Evolutionary conservation across 2,329 filamentous ascomycete genomes (phyloP).

Genomic region (Arthrobotrys conoides): DNA sequence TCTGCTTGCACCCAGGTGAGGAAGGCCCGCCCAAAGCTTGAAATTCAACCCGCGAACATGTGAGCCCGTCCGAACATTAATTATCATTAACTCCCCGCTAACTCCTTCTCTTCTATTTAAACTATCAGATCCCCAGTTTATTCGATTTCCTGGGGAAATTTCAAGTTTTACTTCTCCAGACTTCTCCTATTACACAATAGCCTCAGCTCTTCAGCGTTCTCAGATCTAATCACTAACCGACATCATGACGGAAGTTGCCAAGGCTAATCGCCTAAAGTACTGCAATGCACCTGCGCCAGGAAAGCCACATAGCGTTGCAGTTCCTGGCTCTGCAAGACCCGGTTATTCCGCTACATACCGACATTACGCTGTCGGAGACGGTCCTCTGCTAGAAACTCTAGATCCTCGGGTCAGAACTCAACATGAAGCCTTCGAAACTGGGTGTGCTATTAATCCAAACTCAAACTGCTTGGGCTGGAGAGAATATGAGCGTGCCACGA

Average conservation of each 20-base stretch:
- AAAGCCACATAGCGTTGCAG: conserved; percentile 80
- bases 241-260: conserved; percentile 46
- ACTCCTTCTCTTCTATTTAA: conserved; percentile 40
- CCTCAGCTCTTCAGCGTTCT: background rate
- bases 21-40: conserved; percentile 40
- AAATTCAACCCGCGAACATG: conserved; percentile 37
- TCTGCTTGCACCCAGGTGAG: conserved; percentile 33
- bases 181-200: background rate
- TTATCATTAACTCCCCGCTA: conserved; percentile 33
- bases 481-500: conserved; percentile 80
- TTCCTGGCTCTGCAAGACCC: conserved; percentile 81
- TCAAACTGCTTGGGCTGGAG: conserved; percentile 83
- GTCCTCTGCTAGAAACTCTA: conserved; percentile 78
- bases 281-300: conserved; percentile 77
- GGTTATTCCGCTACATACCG: conserved; percentile 84
- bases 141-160: conserved; percentile 46
- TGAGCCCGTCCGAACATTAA: conserved; percentile 32
- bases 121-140: conserved; percentile 31
- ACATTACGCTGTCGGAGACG: conserved; percentile 82
- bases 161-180: background rate
- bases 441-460: conserved; percentile 72
- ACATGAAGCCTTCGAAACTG: conserved; percentile 84
- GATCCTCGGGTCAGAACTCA: conserved; percentile 79
- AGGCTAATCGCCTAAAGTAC: conserved; percentile 49
- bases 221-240: conserved; percentile 4